These are phyloP conservation scores for Podospora australis DNA, from an alignment of 495 filamentous ascomycete species.

Conservation along the genomic window DNA sequence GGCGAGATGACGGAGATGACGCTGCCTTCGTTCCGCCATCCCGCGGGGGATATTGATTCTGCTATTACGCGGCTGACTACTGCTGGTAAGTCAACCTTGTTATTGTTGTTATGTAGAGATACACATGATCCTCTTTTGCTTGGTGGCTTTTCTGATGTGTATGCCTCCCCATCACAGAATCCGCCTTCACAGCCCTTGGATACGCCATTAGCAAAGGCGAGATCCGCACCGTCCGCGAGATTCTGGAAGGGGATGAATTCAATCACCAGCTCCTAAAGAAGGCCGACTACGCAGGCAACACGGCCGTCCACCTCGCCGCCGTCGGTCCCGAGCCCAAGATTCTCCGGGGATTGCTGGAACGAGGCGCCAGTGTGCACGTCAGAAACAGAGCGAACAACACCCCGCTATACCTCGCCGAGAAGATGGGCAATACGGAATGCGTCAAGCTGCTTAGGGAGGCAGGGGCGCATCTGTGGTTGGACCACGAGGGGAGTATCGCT, in stretches of 20 bases:
- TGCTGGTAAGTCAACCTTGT: conserved; percentile 23
- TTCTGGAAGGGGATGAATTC: conserved; percentile 56
- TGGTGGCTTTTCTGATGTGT: conserved; percentile 17
- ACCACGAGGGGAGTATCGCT: conserved; percentile 14
- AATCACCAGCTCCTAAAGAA: conserved; percentile 63
- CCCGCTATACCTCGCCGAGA: conserved; percentile 70
- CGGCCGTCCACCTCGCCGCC: conserved; percentile 61
- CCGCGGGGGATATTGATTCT: conserved; percentile 42
- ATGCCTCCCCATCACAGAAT: conserved; percentile 32
- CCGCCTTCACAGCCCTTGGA: conserved; percentile 63
- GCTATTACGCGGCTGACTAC: conserved; percentile 27
- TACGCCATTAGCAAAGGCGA: conserved; percentile 77
- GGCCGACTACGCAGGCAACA: conserved; percentile 84
- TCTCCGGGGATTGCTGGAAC: conserved; percentile 61
- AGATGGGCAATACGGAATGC: conserved; percentile 48
- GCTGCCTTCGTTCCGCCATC: conserved; percentile 62
- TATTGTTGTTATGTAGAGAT: too few relatives aligned
- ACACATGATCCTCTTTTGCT: background rate
- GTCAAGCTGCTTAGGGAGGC: conserved; percentile 51
- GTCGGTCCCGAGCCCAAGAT: conserved; percentile 46
- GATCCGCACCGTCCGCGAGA: conserved; percentile 51
- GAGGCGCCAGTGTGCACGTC: conserved; percentile 81
- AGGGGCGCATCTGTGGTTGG: conserved; percentile 31
- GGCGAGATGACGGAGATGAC: conserved; percentile 79
- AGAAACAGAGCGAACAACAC: conserved; percentile 77